A percentile compares a stretch with the other conserved stretches of the same genome.
phyloP scores from a whole-genome alignment of 2,329 filamentous ascomycete species.

The Mollisiaceae sp. region DNA sequence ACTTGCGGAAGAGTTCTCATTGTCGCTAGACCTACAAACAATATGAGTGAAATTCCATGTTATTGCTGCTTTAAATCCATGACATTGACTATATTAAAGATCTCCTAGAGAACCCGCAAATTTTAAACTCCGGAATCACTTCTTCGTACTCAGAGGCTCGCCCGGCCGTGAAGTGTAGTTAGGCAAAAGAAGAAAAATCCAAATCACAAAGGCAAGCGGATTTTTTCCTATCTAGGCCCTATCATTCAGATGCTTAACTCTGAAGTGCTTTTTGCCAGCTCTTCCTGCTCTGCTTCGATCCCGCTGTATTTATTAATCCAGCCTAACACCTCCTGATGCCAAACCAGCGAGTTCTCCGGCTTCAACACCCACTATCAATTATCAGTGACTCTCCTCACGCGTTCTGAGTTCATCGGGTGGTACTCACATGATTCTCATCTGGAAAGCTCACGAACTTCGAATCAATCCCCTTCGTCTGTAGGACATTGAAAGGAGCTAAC shows the following conservation, averaged over 20 bases:
- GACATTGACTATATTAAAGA: no score
- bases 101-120: no score
- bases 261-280: conserved; percentile 23
- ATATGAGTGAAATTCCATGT: no score
- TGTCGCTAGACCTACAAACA: no score
- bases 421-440: conserved; percentile 66
- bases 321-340: conserved; percentile 84
- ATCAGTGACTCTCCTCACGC: neutral
- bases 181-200: no score
- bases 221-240: neutral
- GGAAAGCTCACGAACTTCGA: conserved; percentile 70
- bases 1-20: no score
- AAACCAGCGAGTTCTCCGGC: conserved; percentile 87
- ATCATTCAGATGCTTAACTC: conserved; percentile 16
- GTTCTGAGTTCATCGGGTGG: neutral
- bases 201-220: no score
- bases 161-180: no score
- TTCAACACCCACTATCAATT: conserved; percentile 78
- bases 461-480: conserved; percentile 65
- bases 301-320: conserved; percentile 73
- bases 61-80: no score
- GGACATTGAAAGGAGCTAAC: conserved; percentile 65
- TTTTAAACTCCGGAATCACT: no score
- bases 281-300: conserved; percentile 43
- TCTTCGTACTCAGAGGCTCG: no score